Percentiles rank a stretch among this genome's conserved stretches.
Conservation (phyloP, 148 eudicot genomes). For the Rhododendron williamsianum region DNA sequence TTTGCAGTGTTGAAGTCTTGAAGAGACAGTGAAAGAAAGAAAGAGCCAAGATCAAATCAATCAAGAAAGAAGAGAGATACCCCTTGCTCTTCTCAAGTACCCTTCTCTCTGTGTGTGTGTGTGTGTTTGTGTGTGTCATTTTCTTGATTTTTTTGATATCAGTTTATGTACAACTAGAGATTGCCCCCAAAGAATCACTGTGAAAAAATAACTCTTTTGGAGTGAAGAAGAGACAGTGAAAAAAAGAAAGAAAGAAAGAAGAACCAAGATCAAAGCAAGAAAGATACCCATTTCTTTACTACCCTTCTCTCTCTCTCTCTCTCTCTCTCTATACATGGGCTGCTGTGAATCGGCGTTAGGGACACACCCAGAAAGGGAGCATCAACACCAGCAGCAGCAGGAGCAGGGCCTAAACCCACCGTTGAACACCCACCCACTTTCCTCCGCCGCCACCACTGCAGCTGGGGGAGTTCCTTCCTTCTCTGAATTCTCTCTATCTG, state of each 20-base stretch:
- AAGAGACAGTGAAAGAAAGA: neutral
- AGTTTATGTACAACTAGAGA: neutral
- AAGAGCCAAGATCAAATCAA: neutral
- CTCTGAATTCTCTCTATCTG: constrained; percentile 50
- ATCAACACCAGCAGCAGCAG: constrained; percentile 11
- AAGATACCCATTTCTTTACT: neutral
- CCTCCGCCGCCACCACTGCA: constrained; percentile 1
- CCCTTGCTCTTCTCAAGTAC: neutral
- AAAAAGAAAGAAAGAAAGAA: neutral
- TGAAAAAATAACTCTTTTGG: neutral
- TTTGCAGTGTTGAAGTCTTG: neutral
- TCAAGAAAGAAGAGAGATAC: neutral
- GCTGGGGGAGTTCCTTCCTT: constrained; percentile 35
- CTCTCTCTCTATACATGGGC: constrained; percentile 29
- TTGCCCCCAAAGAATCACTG: neutral
- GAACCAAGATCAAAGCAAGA: neutral
- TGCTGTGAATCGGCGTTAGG: constrained; percentile 54
- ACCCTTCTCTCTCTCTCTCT: neutral
- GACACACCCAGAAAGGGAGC: constrained; percentile 31
- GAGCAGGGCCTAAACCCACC: constrained; percentile 17
- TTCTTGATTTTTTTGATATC: neutral
- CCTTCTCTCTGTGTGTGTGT: neutral
- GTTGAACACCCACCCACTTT: neutral
- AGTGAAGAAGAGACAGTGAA: neutral
- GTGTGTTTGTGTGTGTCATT: no score